Evolutionary conservation across 202 grass and related monocot species (phyloP), one percentile per base, ranked within the genome.

Genomic region (Miscanthus sacchariflorus): DNA sequence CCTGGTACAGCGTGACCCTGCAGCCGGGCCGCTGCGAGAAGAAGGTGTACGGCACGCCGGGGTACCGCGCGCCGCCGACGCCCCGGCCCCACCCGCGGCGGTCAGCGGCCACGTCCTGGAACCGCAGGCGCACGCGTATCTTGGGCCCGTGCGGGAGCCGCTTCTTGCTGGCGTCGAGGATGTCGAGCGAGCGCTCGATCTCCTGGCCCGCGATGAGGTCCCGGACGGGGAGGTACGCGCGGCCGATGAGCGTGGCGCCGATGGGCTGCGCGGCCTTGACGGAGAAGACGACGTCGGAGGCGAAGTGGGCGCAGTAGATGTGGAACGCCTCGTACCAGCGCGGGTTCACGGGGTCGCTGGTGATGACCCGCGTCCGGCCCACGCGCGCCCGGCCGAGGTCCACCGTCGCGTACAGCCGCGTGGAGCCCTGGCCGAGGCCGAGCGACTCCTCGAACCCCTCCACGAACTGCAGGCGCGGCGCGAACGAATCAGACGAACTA

Each of bases 271-370:
- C 91, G 5, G 82, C 78, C 90, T 99, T 99, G 88, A 99, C 88
- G 50, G 97, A 92, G 91, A 99, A 95, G 17, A 99, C 90, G 72
- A 99, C 68, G 84, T 93, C 67, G 56, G 91, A 45, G n/a, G 93
- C 93, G 91, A 88, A 90, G 82, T 99, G 97, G 0, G 97, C 97
- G 75, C 97, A 99, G 88, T 99, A 97, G 67, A 99, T 97, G 91
- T 95, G 97, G 87, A 99, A 99, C 12, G 80, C 85, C 81, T 99
- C 97, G 63, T 97, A 95, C 97, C 97, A 99, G 24, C 94, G 90
- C 52, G 97, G 97, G 85, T 97, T 99, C 78, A 78, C 86, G 23
- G 94, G 82, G 87, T 99, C 97, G 11, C 88, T 81, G 75, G 76
- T 17, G 83, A 97, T 88, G 68, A 95, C 91, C 80, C 93, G 88